Evolutionary conservation across 768 basidiomycete genomes (phyloP).

Genomic region (Tephrocybe sp.): DNA sequence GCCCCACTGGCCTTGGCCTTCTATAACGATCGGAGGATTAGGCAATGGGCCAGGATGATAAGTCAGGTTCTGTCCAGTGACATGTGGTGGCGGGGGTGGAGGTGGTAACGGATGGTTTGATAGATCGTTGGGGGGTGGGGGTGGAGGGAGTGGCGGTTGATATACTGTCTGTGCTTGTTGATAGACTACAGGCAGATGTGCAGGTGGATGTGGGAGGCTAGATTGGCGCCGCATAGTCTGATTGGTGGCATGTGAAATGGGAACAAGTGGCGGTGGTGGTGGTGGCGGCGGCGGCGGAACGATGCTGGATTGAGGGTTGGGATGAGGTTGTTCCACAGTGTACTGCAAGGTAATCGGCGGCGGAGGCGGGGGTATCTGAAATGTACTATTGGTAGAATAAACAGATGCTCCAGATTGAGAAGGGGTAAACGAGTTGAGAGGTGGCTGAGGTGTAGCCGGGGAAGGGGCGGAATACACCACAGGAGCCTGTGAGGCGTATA

Average conservation of each 20-base stretch:
- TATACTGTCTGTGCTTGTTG: constrained; percentile 29
- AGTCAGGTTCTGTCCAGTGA: constrained; percentile 12
- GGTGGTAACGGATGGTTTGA: constrained; percentile 29
- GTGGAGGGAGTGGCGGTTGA: constrained; percentile 36
- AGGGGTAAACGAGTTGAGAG: constrained; percentile 27
- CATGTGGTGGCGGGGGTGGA: constrained; percentile 27
- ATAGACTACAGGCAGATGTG: constrained; percentile 45
- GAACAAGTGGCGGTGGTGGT: constrained; percentile 30
- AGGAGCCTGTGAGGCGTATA: constrained; percentile 30
- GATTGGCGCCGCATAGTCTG: constrained; percentile 37
- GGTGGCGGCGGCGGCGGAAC: constrained; percentile 31
- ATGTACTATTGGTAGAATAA: constrained; percentile 25
- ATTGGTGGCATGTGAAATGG: constrained; percentile 28
- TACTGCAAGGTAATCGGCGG: constrained; percentile 29
- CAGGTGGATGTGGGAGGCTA: constrained; percentile 50
- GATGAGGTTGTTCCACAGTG: constrained; percentile 17
- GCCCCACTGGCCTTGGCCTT: constrained; percentile 36
- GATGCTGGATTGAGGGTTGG: constrained; percentile 14
- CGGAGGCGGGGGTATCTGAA: constrained; percentile 34
- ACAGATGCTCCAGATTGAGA: constrained; percentile 19
- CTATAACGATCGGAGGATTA: constrained; percentile 34
- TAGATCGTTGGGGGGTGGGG: constrained; percentile 28
- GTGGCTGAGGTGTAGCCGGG: constrained; percentile 20
- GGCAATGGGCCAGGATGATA: constrained; percentile 40
- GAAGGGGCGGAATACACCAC: constrained; percentile 28